phyloP scores from a whole-genome alignment of 129 eudicot genomes.

The Tagetes patula region DNA sequence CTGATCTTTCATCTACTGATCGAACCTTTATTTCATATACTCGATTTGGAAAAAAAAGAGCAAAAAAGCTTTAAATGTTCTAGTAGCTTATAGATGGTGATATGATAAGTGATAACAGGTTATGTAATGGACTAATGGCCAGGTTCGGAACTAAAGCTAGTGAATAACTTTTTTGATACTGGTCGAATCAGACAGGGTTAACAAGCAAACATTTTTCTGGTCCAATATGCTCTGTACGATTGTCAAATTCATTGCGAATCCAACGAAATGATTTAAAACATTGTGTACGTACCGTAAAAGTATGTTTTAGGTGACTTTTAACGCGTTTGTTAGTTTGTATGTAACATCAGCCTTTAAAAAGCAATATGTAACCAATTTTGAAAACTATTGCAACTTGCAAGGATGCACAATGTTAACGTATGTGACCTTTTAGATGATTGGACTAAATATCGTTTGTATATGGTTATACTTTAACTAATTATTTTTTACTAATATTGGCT shows the following conservation, averaged over 20 bases:
- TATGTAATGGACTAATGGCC: no score
- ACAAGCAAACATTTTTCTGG: not conserved
- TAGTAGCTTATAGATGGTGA: not conserved
- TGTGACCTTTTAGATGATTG: constrained; percentile 19
- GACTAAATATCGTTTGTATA: not conserved
- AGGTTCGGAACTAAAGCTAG: constrained; percentile 3
- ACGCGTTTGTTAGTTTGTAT: not conserved
- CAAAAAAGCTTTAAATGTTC: constrained; percentile 8
- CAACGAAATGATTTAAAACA: not conserved
- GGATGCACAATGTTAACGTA: constrained; percentile 6
- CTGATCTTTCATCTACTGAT: constrained; percentile 14
- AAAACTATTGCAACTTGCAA: constrained; percentile 4
- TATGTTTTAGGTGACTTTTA: not conserved
- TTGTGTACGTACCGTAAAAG: not conserved
- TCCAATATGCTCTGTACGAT: not conserved
- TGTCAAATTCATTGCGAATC: no score
- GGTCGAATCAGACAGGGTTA: not conserved
- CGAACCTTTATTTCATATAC: not conserved
- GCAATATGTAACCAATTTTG: not conserved
- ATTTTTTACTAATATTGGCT: no score
- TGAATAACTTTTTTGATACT: not conserved
- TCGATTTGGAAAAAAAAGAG: constrained; percentile 23
- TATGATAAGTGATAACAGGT: no score
- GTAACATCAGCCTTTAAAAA: not conserved
- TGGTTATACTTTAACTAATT: constrained; percentile 10